phyloP scores from a whole-genome alignment of 352 stramenopile species.

The Ochromonadaceae sp. region DNA sequence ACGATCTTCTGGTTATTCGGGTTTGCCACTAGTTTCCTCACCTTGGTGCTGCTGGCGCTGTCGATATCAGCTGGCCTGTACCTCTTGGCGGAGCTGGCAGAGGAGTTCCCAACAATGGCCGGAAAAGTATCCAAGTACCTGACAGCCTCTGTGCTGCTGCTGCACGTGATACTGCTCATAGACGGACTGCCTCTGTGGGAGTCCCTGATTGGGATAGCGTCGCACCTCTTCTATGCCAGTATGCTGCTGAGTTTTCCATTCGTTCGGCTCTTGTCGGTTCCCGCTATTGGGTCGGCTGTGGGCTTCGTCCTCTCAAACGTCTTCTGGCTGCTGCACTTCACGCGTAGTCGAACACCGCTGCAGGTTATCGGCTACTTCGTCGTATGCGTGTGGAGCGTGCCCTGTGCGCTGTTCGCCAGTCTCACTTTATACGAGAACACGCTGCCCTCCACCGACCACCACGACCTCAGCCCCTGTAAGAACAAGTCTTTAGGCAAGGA shows the following conservation, averaged over 20 bases:
- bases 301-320: not conserved
- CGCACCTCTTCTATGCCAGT: not conserved
- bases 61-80: not conserved
- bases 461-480: no score
- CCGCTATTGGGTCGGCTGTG: not conserved
- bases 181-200: not conserved
- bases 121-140: not conserved
- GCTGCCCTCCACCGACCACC: no score
- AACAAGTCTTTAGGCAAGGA: no score
- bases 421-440: not conserved
- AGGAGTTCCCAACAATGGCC: constrained; percentile 8
- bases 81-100: not conserved
- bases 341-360: not conserved
- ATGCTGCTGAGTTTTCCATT: not conserved
- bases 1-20: constrained; percentile 4
- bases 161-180: not conserved
- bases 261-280: not conserved
- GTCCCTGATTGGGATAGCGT: not conserved
- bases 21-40: not conserved
- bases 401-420: not conserved
- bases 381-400: not conserved
- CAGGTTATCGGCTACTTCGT: not conserved
- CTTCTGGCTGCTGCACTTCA: not conserved
- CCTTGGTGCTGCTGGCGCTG: not conserved
- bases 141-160: not conserved